These are phyloP conservation scores for Teratosphaeria epicoccoides DNA, from an alignment of 2,329 filamentous ascomycete species.

Conservation along the genomic window DNA sequence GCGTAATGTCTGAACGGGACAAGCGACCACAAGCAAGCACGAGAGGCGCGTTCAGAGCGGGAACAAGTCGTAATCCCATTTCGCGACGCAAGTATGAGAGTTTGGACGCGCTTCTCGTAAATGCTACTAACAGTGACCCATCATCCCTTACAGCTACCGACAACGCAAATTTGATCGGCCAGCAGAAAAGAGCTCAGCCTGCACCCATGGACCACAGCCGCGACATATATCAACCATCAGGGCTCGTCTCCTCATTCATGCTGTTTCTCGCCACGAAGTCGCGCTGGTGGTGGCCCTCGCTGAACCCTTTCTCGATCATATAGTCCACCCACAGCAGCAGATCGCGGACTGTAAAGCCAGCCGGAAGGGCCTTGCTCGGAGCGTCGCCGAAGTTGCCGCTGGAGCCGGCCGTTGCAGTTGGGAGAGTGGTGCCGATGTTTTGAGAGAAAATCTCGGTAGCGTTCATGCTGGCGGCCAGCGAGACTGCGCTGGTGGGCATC, in stretches of 20 bases:
- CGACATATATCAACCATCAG: too few species aligned
- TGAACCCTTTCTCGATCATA: conserved; percentile 14
- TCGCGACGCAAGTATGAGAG: too few species aligned
- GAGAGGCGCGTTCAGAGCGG: too few species aligned
- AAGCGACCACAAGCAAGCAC: too few species aligned
- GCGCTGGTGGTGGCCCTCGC: conserved; percentile 11
- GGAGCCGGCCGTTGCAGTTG: not conserved
- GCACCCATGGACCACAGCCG: too few species aligned
- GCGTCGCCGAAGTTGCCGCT: conserved; percentile 1
- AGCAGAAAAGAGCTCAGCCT: too few species aligned
- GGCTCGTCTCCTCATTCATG: not conserved
- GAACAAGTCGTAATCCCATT: too few species aligned
- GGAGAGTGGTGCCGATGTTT: conserved; percentile 2
- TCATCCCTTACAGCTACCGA: too few species aligned
- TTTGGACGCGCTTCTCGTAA: too few species aligned
- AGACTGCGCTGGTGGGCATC: conserved; percentile 1
- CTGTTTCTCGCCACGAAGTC: conserved; percentile 5
- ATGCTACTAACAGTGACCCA: too few species aligned
- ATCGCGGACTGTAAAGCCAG: conserved; percentile 17
- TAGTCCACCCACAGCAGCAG: conserved; percentile 20
- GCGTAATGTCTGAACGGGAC: too few species aligned
- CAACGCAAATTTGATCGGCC: too few species aligned
- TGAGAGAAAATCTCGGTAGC: not conserved
- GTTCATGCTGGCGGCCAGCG: not conserved
- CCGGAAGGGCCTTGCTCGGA: conserved; percentile 17